A percentile compares a stretch with the other conserved stretches of the same genome.
These are phyloP conservation scores for Fusarium sulawesiense DNA, from an alignment of 2,329 filamentous ascomycete genomes.

Conservation along the genomic window DNA sequence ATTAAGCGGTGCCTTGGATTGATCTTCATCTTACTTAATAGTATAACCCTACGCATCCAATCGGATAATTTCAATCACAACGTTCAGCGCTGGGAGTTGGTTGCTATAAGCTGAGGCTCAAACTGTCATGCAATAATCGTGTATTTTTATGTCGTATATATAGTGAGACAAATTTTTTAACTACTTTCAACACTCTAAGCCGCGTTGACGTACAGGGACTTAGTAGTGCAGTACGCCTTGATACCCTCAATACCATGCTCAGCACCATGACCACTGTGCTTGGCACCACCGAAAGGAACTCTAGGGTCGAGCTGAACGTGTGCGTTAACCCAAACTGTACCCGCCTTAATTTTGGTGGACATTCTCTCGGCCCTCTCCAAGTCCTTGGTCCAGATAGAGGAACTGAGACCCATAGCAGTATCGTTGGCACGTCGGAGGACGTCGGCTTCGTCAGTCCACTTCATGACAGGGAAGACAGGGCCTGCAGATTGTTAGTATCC, in stretches of 20 bases:
- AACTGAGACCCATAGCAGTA: slow-evolving; percentile 63
- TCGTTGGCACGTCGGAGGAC: slow-evolving; percentile 66
- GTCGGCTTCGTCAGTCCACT: slow-evolving; percentile 70
- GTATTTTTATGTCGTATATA: background rate
- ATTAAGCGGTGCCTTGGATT: background rate
- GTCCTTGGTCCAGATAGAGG: slow-evolving; percentile 67
- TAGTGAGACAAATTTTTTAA: background rate
- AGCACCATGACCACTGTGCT: background rate
- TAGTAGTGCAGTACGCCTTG: background rate
- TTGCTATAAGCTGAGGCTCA: background rate
- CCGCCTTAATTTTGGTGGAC: slow-evolving; percentile 64
- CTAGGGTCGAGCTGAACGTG: background rate
- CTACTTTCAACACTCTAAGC: background rate
- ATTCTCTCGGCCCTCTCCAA: slow-evolving; percentile 61
- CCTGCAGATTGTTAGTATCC: background rate
- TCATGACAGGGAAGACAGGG: slow-evolving; percentile 71
- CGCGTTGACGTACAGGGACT: background rate
- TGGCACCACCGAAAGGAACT: background rate
- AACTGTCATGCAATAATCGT: background rate
- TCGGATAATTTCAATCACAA: background rate
- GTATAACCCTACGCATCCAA: background rate
- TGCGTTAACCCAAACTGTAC: slow-evolving; percentile 69
- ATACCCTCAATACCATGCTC: background rate
- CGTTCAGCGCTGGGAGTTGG: background rate
- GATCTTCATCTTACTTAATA: background rate